Evolutionary conservation across 169 alveolate species (phyloP).

Genomic region (Cryptosporidium ubiquitum): DNA sequence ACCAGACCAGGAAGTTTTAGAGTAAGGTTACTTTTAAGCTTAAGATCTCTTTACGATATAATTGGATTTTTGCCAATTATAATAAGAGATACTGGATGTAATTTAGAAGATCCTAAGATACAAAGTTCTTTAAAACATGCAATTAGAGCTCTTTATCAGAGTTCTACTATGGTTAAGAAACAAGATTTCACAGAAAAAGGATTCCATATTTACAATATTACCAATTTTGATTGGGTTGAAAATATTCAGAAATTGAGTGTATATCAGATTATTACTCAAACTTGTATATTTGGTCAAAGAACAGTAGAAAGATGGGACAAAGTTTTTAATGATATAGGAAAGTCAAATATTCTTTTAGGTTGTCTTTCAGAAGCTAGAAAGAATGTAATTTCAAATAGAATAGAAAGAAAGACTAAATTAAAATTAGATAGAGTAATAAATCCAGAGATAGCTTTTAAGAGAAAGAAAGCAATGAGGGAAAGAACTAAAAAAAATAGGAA

Average conservation of each 20-base stretch:
- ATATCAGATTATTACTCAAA: not conserved
- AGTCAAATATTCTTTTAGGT: not conserved
- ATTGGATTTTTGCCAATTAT: constrained; percentile 3
- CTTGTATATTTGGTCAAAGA: constrained; percentile 40
- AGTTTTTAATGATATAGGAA: constrained; percentile 7
- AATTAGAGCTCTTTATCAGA: constrained; percentile 27
- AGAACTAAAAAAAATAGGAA: not conserved
- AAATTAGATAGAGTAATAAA: constrained; percentile 9
- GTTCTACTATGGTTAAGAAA: constrained; percentile 33
- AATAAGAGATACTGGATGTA: not conserved
- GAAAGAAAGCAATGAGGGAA: constrained; percentile 26
- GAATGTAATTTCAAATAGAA: constrained; percentile 14
- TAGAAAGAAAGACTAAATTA: constrained; percentile 37
- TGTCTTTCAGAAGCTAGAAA: constrained; percentile 42
- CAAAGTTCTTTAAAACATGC: not conserved
- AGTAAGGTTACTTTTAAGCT: constrained; percentile 9
- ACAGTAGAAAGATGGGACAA: constrained; percentile 57
- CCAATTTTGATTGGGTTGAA: constrained; percentile 26
- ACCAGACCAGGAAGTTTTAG: constrained; percentile 44
- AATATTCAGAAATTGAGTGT: not conserved
- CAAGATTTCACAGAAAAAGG: not conserved
- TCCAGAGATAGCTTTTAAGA: constrained; percentile 44
- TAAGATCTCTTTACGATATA: constrained; percentile 26
- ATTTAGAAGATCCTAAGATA: not conserved
- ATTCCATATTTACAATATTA: not conserved